These are phyloP conservation scores for Dillenia suffruticosa DNA, from an alignment of 164 flowering plant species.

Conservation along the genomic window DNA sequence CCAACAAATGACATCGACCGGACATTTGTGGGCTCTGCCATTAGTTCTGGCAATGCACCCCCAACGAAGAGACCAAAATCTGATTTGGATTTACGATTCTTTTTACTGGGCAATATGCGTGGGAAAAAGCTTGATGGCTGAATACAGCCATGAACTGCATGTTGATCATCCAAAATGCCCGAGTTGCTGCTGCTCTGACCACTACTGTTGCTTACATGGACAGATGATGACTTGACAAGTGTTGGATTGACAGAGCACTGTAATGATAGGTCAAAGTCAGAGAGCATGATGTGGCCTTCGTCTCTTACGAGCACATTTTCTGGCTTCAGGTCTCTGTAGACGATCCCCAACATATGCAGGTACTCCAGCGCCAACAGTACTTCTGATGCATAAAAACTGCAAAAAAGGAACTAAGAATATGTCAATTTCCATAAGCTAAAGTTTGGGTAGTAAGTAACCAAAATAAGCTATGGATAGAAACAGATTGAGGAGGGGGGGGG, in stretches of 20 bases:
- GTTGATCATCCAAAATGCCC: constrained; percentile 37
- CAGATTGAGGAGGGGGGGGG: too few species aligned
- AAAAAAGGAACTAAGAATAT: too few species aligned
- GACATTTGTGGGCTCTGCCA: constrained; percentile 80
- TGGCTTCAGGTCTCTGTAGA: constrained; percentile 68
- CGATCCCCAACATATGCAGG: constrained; percentile 71
- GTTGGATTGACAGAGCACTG: constrained; percentile 73
- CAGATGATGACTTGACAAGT: constrained; percentile 65
- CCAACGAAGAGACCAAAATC: constrained; percentile 50
- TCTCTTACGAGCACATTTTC: constrained; percentile 72
- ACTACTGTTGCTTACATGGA: constrained; percentile 17
- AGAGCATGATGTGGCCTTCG: constrained; percentile 75
- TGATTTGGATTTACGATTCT: constrained; percentile 64
- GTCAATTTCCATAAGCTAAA: too few species aligned
- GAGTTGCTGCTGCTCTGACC: constrained; percentile 4
- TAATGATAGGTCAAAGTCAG: constrained; percentile 66
- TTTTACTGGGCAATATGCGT: constrained; percentile 45
- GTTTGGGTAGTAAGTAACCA: too few species aligned
- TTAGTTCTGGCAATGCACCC: constrained; percentile 64
- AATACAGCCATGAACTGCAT: constrained; percentile 43
- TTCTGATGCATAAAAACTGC: constrained; percentile 68
- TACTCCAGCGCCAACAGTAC: constrained; percentile 64
- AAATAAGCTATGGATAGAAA: too few species aligned
- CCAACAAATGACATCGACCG: constrained; percentile 83
- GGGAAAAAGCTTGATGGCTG: constrained; percentile 59